Conservation (phyloP, 1,284 basidiomycete genomes). For the Leccinum glutinopallens region DNA sequence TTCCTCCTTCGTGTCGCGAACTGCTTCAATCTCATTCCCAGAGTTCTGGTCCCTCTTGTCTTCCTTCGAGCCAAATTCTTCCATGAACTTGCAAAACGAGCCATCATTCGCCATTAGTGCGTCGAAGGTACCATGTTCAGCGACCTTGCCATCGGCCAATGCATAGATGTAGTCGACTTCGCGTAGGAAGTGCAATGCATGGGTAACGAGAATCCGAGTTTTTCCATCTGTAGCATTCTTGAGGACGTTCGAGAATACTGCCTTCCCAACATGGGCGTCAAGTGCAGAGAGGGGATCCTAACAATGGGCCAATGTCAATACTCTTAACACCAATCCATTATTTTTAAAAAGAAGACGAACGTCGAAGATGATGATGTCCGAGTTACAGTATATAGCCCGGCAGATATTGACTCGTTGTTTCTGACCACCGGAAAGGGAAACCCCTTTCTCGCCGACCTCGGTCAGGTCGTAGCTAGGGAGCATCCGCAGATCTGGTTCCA, state of each 20-base stretch:
- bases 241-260: slow-evolving; percentile 85
- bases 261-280: slow-evolving; percentile 87
- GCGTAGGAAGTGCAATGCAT: slow-evolving; percentile 81
- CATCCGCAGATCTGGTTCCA: slow-evolving; percentile 66
- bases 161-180: slow-evolving; percentile 77
- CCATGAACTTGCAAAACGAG: slow-evolving; percentile 74
- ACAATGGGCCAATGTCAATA: slow-evolving; percentile 1
- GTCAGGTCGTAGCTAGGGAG: slow-evolving; percentile 77
- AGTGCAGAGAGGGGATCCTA: slow-evolving; percentile 77
- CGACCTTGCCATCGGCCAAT: slow-evolving; percentile 70
- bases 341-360: slow-evolving; percentile 32
- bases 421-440: slow-evolving; percentile 82
- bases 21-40: slow-evolving; percentile 31
- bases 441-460: slow-evolving; percentile 92
- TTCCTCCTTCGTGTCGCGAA: slow-evolving; percentile 32
- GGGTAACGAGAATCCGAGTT: slow-evolving; percentile 84
- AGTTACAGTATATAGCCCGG: slow-evolving; percentile 83
- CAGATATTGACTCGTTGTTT: slow-evolving; percentile 81
- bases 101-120: slow-evolving; percentile 67
- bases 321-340: slow-evolving; percentile 42
- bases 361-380: slow-evolving; percentile 86
- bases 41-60: slow-evolving; percentile 27
- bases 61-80: slow-evolving; percentile 63
- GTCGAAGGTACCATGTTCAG: slow-evolving; percentile 75
- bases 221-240: slow-evolving; percentile 56